A percentile compares a stretch with the other conserved stretches of the same genome.
phyloP scores from a whole-genome alignment of 805 yeast species.

The Yamadazyma nakazawae region DNA sequence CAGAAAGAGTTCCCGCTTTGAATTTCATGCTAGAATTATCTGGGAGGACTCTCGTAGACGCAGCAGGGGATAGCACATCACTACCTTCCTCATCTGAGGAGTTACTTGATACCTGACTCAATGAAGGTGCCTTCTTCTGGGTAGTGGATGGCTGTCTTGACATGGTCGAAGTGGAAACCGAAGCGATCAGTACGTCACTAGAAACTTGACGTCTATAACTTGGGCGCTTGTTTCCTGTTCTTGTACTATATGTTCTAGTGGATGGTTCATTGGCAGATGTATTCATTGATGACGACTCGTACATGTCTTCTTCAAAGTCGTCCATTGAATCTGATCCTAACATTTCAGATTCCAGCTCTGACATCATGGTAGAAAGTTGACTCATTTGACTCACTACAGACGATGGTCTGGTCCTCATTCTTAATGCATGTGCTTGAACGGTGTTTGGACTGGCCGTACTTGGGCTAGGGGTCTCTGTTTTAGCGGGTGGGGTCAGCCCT shows the following conservation, averaged over 20 bases:
- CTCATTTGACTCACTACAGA: slow-evolving; percentile 31
- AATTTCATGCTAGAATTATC: not conserved
- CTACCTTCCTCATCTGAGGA: slow-evolving; percentile 34
- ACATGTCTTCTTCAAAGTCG: slow-evolving; percentile 32
- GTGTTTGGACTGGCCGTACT: not conserved
- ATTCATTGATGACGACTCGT: slow-evolving; percentile 38
- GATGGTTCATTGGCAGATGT: slow-evolving; percentile 19
- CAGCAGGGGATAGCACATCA: slow-evolving; percentile 9
- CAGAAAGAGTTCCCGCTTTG: not conserved
- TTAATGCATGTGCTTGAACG: not conserved
- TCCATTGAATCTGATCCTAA: slow-evolving; percentile 38
- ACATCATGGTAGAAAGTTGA: slow-evolving; percentile 40
- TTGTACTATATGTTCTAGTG: not conserved
- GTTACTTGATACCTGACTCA: slow-evolving; percentile 34
- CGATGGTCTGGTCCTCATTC: not conserved
- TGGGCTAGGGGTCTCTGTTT: not conserved
- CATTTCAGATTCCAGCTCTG: slow-evolving; percentile 40
- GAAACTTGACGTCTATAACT: slow-evolving; percentile 29
- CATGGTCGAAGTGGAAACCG: slow-evolving; percentile 25
- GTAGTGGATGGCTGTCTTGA: slow-evolving; percentile 9
- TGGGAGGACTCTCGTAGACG: slow-evolving; percentile 1
- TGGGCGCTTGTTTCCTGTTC: slow-evolving; percentile 22
- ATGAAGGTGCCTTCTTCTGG: slow-evolving; percentile 22
- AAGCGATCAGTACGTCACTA: slow-evolving; percentile 36
- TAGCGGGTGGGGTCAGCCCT: not conserved